These are phyloP conservation scores for Backusella liffmaniae DNA, from an alignment of 192 early-diverging fungal species.

Conservation along the genomic window DNA sequence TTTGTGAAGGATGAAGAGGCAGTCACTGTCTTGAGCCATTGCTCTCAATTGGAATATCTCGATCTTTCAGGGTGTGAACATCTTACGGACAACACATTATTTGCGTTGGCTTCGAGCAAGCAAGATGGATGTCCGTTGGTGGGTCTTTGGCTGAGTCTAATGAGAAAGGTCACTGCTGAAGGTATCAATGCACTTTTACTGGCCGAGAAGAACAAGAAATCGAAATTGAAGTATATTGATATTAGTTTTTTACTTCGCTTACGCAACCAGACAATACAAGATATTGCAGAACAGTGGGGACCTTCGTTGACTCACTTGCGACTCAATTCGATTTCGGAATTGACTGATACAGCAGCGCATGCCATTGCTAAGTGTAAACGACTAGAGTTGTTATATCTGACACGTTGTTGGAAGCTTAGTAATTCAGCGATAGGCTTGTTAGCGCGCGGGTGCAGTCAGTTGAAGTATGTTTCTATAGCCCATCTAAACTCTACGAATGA, in stretches of 20 bases:
- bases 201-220: neutral
- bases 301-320: constrained; percentile 16
- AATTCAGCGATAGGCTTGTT: neutral
- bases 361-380: constrained; percentile 8
- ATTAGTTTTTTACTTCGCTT: neutral
- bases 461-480: constrained; percentile 14
- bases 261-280: neutral
- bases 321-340: constrained; percentile 11
- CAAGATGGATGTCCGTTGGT: neutral
- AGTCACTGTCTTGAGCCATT: neutral
- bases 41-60: constrained; percentile 9
- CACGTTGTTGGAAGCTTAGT: constrained; percentile 14
- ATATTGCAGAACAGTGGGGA: neutral
- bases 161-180: neutral
- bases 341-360: neutral
- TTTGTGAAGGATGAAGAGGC: constrained; percentile 9
- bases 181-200: neutral
- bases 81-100: neutral
- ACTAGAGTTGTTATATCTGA: constrained; percentile 10
- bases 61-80: constrained; percentile 17
- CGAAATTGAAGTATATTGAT: constrained; percentile 10
- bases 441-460: neutral
- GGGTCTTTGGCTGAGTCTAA: constrained; percentile 6
- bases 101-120: neutral
- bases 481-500: constrained; percentile 13